These are phyloP conservation scores for Suillus subalutaceus DNA, from an alignment of 768 basidiomycete species.

Conservation along the genomic window DNA sequence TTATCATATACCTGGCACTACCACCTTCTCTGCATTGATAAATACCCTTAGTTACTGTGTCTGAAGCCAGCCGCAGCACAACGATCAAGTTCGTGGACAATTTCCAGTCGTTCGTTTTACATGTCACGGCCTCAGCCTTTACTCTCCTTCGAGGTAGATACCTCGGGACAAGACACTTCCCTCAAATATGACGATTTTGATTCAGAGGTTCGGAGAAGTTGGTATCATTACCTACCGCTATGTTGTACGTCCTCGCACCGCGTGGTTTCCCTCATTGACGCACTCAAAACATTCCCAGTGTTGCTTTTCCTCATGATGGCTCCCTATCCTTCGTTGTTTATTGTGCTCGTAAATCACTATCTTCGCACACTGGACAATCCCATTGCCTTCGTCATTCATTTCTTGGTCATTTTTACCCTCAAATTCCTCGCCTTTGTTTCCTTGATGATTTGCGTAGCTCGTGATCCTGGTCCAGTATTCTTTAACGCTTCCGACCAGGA, in stretches of 20 bases:
- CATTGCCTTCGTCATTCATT: conserved; percentile 51
- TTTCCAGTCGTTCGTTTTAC: not conserved
- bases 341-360: conserved; percentile 69
- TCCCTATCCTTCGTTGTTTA: conserved; percentile 75
- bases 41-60: not conserved
- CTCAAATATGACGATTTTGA: conserved; percentile 36
- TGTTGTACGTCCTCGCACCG: conserved; percentile 42
- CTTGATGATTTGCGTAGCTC: conserved; percentile 68
- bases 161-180: conserved; percentile 18
- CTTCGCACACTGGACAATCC: conserved; percentile 54
- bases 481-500: conserved; percentile 27
- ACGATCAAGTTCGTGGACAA: not conserved
- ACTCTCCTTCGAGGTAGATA: conserved; percentile 31
- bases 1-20: not conserved
- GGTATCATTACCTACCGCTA: conserved; percentile 63
- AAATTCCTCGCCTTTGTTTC: conserved; percentile 73
- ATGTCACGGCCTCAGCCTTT: conserved; percentile 27
- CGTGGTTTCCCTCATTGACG: not conserved
- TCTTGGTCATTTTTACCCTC: conserved; percentile 62
- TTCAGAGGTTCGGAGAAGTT: conserved; percentile 42
- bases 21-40: not conserved
- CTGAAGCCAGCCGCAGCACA: not conserved
- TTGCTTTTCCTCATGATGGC: conserved; percentile 60
- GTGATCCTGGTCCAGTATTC: conserved; percentile 73
- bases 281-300: conserved; percentile 36